Percentiles rank a stretch among this genome's conserved stretches.
phyloP scores from a whole-genome alignment of 257 asterid species.

The Solanum medicagineum region DNA sequence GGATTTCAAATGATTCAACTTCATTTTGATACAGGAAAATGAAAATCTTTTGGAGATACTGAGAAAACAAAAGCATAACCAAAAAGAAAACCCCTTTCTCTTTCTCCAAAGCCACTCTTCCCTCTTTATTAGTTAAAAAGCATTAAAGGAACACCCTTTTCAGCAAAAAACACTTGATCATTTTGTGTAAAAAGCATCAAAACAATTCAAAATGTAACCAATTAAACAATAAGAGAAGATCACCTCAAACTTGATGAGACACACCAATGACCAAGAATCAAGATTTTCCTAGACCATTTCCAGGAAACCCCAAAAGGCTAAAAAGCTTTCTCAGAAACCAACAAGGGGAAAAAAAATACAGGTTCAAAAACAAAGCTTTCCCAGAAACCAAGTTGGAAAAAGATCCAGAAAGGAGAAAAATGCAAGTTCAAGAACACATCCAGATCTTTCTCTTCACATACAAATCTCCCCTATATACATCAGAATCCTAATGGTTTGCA shows the following conservation, averaged over 20 bases:
- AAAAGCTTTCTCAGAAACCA: conserved; percentile 1
- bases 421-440: conserved; percentile 6
- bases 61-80: background rate
- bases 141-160: background rate
- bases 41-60: background rate
- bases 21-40: background rate
- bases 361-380: conserved; percentile 5
- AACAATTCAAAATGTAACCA: background rate
- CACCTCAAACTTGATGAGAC: conserved; percentile 16
- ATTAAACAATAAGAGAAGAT: background rate
- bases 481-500: background rate
- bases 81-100: background rate
- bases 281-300: conserved; percentile 17
- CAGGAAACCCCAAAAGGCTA: conserved; percentile 7
- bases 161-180: background rate
- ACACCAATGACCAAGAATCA: conserved; percentile 7
- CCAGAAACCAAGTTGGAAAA: background rate
- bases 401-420: background rate
- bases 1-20: background rate
- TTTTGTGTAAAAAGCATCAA: background rate
- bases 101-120: background rate
- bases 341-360: background rate
- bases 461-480: background rate
- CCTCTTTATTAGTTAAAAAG: background rate
- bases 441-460: background rate